Base-by-base conservation (phyloP, 495 filamentous ascomycete genomes). In the Lepidopterella palustris region DNA sequence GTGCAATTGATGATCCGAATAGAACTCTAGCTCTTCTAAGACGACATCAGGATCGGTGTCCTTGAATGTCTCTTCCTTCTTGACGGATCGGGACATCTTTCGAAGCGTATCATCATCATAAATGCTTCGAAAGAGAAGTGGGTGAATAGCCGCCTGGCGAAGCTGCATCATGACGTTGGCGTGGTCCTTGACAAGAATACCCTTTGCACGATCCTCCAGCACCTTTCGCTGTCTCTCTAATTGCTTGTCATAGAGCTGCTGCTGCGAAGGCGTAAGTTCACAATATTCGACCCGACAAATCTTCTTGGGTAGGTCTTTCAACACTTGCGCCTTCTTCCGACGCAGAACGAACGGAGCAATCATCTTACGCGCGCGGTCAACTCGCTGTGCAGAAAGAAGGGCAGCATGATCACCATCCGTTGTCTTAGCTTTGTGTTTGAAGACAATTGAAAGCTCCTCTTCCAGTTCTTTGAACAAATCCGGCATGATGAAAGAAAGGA, bases 301-400 rank as follows among this genome's bases (percentile, higher is more conserved):
- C 75, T 98, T 98, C n/a, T 78, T 76, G 0, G 93, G 91, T 21
- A 98, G 76, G 61, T 93, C 84, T 65, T 85, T 84, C 10, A 97
- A 79, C n/a, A 97, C 95, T 63, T 97, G 91, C 45, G 89, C 85
- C 74, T 98, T 98, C 75, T 93, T 92, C 4, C 93, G 81, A 35
- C 95, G 90, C 0, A 98, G 76, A 24, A 98, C 88, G 69, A 97
- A 98, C 0, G 93, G 93, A 32, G 92, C 88, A 71, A 98, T 84
- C 79, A 98, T 97, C 0, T 90, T 88, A 45, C 89, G 86, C 0
- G 93, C 93, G 29, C 90, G 80, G 21, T 82, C 80, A 50, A 97
- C 93, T 4, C 93, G 85, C 70, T 96, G 89, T 5, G 81, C 82
- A 0, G 91, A 93, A 2, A 97, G 75, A 3, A 97, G 77, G 5